Percentiles rank a stretch among this genome's conserved stretches.
These are phyloP conservation scores for Tremella mesenterica DNA, from an alignment of 768 basidiomycete species.

Conservation along the genomic window DNA sequence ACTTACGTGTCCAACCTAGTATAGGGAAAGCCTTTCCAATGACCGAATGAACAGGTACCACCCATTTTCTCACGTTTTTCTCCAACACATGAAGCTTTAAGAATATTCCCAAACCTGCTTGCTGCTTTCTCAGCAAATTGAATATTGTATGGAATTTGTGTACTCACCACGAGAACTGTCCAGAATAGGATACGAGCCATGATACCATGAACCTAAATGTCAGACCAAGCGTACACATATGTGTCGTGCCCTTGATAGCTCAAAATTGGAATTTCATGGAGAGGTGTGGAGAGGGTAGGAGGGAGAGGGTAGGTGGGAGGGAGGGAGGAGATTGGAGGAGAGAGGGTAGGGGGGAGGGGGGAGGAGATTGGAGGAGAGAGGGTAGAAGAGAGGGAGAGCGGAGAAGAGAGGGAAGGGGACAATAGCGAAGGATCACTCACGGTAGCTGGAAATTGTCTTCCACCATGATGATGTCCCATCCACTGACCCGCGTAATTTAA, in stretches of 20 bases:
- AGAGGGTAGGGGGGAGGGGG: too few species aligned
- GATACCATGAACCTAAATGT: background rate
- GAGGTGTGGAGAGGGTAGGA: too few species aligned
- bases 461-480: constrained; percentile 78
- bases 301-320: too few species aligned
- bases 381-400: too few species aligned
- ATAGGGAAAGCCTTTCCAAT: constrained; percentile 77
- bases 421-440: constrained; percentile 35
- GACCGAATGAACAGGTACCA: constrained; percentile 63
- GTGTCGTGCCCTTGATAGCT: too few species aligned
- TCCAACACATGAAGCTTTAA: constrained; percentile 88
- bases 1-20: constrained; percentile 63
- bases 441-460: constrained; percentile 64
- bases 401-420: too few species aligned
- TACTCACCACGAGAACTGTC: background rate
- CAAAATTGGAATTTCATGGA: too few species aligned
- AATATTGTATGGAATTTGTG: background rate
- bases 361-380: too few species aligned
- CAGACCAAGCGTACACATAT: background rate
- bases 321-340: too few species aligned
- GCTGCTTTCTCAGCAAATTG: constrained; percentile 41
- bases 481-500: constrained; percentile 66
- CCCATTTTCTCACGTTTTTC: constrained; percentile 58
- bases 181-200: background rate
- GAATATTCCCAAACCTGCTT: constrained; percentile 70